Base-by-base conservation (phyloP, 2,329 filamentous ascomycete genomes). In the Elsinoe fawcettii region DNA sequence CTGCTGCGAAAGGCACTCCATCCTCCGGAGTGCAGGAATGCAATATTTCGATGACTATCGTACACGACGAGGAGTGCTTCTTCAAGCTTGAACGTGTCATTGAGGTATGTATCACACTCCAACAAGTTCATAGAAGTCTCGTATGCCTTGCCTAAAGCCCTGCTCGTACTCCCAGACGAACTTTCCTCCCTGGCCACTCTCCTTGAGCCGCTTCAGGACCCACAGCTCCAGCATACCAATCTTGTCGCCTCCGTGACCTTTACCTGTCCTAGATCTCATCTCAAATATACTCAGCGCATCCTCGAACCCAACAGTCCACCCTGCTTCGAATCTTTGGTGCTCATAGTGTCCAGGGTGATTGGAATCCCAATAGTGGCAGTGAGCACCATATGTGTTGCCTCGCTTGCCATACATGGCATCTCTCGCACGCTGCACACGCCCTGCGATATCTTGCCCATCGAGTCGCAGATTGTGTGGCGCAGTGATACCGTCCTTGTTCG, bases 151-250 rank as follows among this genome's bases (percentile, higher is more conserved):
- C 49, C 76, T 66, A 36, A 79, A 55, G 2, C 77, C 77, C 58
- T 76, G 74, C 64, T 78, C 77, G 63, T 73, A 80, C 63, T 78
- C 73, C 76, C 77, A 79, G n/a, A 75, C 71, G 60, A 72, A 74
- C 16, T 69, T 68, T 8, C 75, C 75, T 36, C 70, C 69, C 60
- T 77, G 73, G 2, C 76, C 76, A 58, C 73, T 75, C 61, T 83
- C 79, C 30, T 73, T 63, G 39, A 83, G 66, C 32, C 81, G 73
- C 67, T 80, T 82, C 65, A 78, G 68, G 12, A 77, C 67, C 81
- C 81, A 84, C n/a, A 82, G 61, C 59, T 84, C 80, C 39, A 81
- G 60, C 65, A 75, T 77, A 6, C 80, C 80, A 66, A 84, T 80
- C 63, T 71, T 77, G 64, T 82, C 80, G 5, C 69, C 76, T 1